Conservation (phyloP, 805 yeast genomes). For the Myxozyma monticola region DNA sequence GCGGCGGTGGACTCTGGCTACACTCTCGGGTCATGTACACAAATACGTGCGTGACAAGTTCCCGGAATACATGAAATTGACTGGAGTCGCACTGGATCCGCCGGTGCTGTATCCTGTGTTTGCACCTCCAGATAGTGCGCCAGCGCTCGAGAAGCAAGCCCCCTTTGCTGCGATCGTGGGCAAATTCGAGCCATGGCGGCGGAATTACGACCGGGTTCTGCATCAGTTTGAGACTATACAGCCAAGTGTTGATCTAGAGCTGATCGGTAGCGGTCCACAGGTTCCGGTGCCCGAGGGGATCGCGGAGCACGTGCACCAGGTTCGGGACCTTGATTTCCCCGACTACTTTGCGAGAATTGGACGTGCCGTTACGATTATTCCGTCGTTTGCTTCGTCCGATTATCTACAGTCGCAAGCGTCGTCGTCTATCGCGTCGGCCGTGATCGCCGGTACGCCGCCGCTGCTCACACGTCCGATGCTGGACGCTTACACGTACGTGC, state of each 20-base stretch:
- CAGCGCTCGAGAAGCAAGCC: conserved; percentile 3
- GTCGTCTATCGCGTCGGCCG: conserved; percentile 24
- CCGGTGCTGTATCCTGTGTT: conserved; percentile 22
- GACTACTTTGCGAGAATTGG: conserved; percentile 14
- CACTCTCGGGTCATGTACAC: conserved; percentile 24
- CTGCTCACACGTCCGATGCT: conserved; percentile 16
- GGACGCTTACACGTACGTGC: conserved; percentile 18
- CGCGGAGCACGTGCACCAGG: conserved; percentile 3
- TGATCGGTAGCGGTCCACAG: conserved; percentile 17
- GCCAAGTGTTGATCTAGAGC: conserved; percentile 15
- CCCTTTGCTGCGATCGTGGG: conserved; percentile 26
- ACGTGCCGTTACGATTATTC: conserved; percentile 18
- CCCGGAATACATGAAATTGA: conserved; percentile 9
- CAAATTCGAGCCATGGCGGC: conserved; percentile 29
- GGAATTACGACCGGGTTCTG: conserved; percentile 22
- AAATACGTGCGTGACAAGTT: conserved; percentile 15
- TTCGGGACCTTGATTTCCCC: conserved; percentile 17
- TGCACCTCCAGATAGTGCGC: conserved; percentile 6
- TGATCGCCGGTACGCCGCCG: conserved; percentile 22
- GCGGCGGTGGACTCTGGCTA: conserved; percentile 21
- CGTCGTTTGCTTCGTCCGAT: conserved; percentile 21
- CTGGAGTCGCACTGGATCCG: conserved; percentile 14
- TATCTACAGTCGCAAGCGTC: conserved; percentile 24
- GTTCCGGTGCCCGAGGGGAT: conserved; percentile 8
- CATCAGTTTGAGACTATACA: conserved; percentile 2